Evolutionary conservation across 331 rosid genomes (phyloP), one percentile per base, ranked within the genome.

Genomic region (Malus hybrid): DNA sequence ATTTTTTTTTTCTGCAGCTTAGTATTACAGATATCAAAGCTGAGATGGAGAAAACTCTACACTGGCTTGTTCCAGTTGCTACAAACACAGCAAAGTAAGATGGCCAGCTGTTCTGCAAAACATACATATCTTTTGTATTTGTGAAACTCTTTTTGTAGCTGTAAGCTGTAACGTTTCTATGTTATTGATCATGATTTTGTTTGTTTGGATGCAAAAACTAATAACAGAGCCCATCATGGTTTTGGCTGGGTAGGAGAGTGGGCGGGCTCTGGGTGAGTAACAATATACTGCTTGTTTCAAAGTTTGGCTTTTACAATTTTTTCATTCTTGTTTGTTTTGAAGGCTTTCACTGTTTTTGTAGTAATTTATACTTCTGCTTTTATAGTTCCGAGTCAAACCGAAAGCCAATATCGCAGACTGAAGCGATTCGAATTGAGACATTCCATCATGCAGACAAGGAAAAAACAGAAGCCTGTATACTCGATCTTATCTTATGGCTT

Each of bases 201-300:
- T 50, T 55, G 24, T 75, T 77, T 82, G 73, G 62, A 74, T 84
- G 72, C 81, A 69, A 53, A 73, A 82, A 79, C 70, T 39, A 46
- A 67, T 73, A 33, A 69, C 89, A 92, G 97, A 63, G 96, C 91
- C 3, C 97, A 92, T 84, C 97, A 92, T 68, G 97, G 93, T 78
- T 92, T 92, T 77, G 97, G 97, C 56, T 92, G 97, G 96, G 96
- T 92, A 4, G 97, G 97, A 12, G 97, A 89, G 84, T 92, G 97
- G 97, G 97, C 97, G 44, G 84, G 36, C 71, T 77, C 85, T 5
- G 88, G 93, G 97, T 92, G 77, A 87, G 97, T 77, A 63, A 60
- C 78, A 58, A 69, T 53, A 48, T 64, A 65, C 12, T 66, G 68
- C 14, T 70, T 46, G 6, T 26, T 52, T 53, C 24, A 4, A 6